Conservation (phyloP, 257 asterid genomes). For the Apocynum venetum region DNA sequence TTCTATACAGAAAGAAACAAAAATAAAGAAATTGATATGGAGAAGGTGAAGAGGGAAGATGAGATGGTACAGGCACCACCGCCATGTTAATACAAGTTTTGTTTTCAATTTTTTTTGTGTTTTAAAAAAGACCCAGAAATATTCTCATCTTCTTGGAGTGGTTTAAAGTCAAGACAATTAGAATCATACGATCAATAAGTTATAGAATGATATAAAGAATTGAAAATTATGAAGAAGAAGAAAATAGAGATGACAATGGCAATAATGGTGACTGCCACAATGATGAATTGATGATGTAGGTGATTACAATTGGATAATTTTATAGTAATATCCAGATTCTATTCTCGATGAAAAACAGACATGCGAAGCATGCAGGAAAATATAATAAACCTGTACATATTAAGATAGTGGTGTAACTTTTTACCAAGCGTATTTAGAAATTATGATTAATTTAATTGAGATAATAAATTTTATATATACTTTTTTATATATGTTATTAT, state of each 20-base stretch:
- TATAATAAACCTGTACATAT: not conserved
- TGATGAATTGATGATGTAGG: conserved; percentile 23
- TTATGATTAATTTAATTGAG: too few relatives aligned
- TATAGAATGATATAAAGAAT: not conserved
- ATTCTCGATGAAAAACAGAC: conserved; percentile 11
- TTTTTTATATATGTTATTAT: too few relatives aligned
- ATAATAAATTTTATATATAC: too few relatives aligned
- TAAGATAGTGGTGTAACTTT: too few relatives aligned
- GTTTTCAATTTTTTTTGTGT: not conserved
- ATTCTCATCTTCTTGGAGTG: not conserved
- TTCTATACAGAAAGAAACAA: conserved; percentile 27
- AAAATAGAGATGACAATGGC: conserved; percentile 15
- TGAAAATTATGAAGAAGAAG: not conserved
- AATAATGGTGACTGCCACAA: conserved; percentile 16
- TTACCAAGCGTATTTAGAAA: too few relatives aligned
- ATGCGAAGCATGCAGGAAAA: conserved; percentile 14
- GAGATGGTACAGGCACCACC: conserved; percentile 3
- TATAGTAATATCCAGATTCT: conserved; percentile 5
- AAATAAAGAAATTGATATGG: conserved; percentile 11
- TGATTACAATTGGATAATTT: conserved; percentile 15
- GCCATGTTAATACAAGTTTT: not conserved
- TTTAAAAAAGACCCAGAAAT: not conserved
- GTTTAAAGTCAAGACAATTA: conserved; percentile 1
- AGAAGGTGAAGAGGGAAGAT: not conserved
- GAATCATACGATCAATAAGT: conserved; percentile 9